Percentiles rank a stretch among this genome's conserved stretches.
Conservation (phyloP, 768 basidiomycete genomes). For the Mycena leptocephala region DNA sequence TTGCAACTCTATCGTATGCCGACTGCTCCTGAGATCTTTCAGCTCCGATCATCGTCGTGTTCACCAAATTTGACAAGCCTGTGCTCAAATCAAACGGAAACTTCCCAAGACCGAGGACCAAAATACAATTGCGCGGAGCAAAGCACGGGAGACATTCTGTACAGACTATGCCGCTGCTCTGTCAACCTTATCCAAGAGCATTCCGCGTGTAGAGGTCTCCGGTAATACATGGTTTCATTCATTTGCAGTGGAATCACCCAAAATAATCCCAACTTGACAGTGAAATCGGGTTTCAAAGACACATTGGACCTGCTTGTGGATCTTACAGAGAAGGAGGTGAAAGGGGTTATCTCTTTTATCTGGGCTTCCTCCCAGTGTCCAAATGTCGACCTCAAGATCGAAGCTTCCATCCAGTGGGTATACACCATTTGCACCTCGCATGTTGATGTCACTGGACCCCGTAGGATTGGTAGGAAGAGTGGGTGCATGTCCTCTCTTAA, state of each 20-base stretch:
- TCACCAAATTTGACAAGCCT: conserved; percentile 15
- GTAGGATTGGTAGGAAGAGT: conserved; percentile 7
- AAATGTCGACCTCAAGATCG: conserved; percentile 4
- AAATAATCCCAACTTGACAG: neutral
- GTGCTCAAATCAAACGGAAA: conserved; percentile 15
- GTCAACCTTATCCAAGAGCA: neutral
- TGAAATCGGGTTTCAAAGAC: neutral
- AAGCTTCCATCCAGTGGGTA: conserved; percentile 9
- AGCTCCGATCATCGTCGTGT: conserved; percentile 11
- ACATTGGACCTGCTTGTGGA: neutral
- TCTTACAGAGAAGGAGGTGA: conserved; percentile 9
- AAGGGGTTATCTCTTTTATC: conserved; percentile 5
- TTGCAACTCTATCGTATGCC: neutral
- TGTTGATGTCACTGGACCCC: neutral
- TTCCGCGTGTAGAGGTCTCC: conserved; percentile 10
- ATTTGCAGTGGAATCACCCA: neutral
- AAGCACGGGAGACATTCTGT: neutral
- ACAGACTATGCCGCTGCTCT: neutral
- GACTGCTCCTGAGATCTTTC: neutral
- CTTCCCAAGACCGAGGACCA: neutral
- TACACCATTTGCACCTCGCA: neutral
- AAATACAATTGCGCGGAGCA: neutral
- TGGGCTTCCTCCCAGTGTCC: conserved; percentile 8
- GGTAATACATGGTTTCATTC: neutral
- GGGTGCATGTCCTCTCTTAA: neutral